phyloP scores from a whole-genome alignment of 306 rosid species.

The Lagenaria siceraria region DNA sequence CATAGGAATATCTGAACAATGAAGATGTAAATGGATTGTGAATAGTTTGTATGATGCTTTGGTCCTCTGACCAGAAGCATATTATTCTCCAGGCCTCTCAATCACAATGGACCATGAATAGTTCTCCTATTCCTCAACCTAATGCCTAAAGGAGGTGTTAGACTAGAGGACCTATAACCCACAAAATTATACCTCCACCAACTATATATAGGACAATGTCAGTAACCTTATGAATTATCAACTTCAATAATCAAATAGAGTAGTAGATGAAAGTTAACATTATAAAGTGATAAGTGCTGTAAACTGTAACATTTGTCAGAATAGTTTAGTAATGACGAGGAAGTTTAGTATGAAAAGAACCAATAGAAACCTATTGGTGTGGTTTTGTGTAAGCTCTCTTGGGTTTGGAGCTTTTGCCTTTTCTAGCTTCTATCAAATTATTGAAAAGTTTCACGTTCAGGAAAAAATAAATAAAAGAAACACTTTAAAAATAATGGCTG shows the following conservation, averaged over 20 bases:
- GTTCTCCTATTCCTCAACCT: background rate
- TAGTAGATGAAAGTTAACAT: background rate
- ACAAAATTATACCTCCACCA: background rate
- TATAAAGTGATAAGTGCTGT: background rate
- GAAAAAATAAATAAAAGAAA: too few species aligned
- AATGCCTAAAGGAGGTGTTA: background rate
- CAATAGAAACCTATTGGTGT: background rate
- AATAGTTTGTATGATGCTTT: background rate
- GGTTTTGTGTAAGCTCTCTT: background rate
- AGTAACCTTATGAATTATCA: background rate
- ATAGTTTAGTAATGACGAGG: background rate
- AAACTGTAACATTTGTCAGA: background rate
- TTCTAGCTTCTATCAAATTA: background rate
- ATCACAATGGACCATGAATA: background rate
- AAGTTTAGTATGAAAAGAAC: background rate
- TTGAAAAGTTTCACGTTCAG: background rate
- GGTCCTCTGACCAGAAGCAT: background rate
- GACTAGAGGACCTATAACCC: background rate
- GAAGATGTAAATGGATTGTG: background rate
- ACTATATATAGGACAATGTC: background rate
- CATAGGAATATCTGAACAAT: background rate
- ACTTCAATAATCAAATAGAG: background rate
- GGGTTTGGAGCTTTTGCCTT: background rate
- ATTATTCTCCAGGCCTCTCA: background rate
- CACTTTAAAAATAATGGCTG: background rate